Evolutionary conservation across 1,139 yeast species (phyloP), one percentile per base, ranked within the genome.

Genomic region (Pichia sp.): DNA sequence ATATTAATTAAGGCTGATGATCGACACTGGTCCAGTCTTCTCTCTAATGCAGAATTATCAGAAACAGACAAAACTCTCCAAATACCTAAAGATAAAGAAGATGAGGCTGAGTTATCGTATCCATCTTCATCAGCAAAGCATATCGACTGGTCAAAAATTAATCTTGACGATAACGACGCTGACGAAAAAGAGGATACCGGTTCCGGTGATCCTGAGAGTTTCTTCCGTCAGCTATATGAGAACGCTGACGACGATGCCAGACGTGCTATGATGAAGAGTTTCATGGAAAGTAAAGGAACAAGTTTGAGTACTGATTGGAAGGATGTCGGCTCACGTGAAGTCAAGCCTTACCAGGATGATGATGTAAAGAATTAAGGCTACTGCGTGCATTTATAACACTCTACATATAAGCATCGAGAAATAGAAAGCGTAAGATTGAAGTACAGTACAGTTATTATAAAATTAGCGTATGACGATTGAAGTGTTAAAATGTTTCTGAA

Each of bases 181-280:
- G 69, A 72, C 22, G 61, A 71, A 3, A 75, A 69, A 2, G 78
- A 71, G 5, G 74, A 64, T 4, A 64, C 60, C 19, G 58, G 56
- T 5, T 64, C 62, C 4, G 56, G 38, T 5, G 38, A 41, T 21
- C 54, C 58, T 6, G 59, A 78, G 42, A 82, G 70, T 0, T 87
- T 93, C 52, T 91, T 93, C 63, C 72, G 77, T 46, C 69, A 75
- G 43, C 57, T 93, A 11, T 93, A 82, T 60, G 70, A 72, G 27
- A 77, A 72, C 46, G 93, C 94, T 0, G 95, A 87, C 53, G 94
- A 83, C 10, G 96, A 91, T 52, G 81, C 95, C 1, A 69, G 68
- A 48, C 69, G 94, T 40, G 99, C 99, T 2, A 93, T 93, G 97
- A 83, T 86, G 93, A 93, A 93, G 62, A 85, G 96, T 36, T 91